These are phyloP conservation scores for Rosa multiflora DNA, from an alignment of 306 rosid genomes.

Conservation along the genomic window DNA sequence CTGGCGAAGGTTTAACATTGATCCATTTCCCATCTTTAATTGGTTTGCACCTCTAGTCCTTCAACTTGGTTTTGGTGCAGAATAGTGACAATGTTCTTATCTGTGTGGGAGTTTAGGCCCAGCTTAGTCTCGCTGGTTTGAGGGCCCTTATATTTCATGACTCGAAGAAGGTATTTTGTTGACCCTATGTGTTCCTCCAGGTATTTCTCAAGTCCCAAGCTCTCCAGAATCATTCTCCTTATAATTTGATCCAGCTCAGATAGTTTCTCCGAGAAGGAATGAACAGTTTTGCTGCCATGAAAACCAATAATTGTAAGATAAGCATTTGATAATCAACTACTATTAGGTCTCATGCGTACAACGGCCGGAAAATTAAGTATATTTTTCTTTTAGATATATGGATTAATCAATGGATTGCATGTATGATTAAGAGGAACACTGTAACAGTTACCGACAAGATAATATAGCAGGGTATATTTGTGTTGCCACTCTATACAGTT, in stretches of 20 bases:
- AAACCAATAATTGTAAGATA: neutral
- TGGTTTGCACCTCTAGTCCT: conserved; percentile 64
- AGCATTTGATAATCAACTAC: neutral
- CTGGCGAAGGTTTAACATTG: conserved; percentile 45
- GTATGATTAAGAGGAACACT: too few relatives aligned
- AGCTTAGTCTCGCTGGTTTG: conserved; percentile 45
- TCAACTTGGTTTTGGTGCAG: conserved; percentile 62
- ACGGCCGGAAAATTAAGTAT: too few relatives aligned
- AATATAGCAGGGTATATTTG: neutral
- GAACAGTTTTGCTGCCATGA: conserved; percentile 47
- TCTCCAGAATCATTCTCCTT: conserved; percentile 73
- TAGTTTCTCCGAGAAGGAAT: conserved; percentile 48
- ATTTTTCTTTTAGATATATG: neutral
- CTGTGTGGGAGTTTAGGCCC: conserved; percentile 61
- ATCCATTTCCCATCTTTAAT: conserved; percentile 68
- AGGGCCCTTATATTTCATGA: conserved; percentile 67
- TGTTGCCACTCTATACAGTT: neutral
- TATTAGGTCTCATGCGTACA: neutral
- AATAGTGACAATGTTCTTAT: conserved; percentile 61
- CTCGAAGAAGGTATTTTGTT: conserved; percentile 59
- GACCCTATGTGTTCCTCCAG: conserved; percentile 73
- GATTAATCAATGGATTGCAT: neutral
- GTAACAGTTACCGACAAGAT: too few relatives aligned
- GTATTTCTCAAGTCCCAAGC: conserved; percentile 60
- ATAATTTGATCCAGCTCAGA: conserved; percentile 54